Conservation (phyloP, 192 early-diverging fungal genomes). For the Podila epicladia region DNA sequence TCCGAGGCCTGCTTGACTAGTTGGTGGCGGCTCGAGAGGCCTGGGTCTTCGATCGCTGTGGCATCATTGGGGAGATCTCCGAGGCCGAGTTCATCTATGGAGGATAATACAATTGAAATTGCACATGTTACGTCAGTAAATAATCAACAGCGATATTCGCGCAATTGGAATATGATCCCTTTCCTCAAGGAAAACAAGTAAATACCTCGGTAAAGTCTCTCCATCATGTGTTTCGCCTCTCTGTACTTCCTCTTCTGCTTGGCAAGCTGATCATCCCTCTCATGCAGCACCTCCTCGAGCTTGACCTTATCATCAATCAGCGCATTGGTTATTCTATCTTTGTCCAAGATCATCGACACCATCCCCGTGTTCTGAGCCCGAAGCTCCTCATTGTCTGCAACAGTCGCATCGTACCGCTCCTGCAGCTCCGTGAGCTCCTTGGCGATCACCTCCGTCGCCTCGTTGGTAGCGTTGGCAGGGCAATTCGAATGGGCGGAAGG, state of each 20-base stretch:
- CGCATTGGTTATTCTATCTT: background rate
- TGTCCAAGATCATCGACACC: background rate
- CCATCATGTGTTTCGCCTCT: background rate
- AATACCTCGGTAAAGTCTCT: conserved; percentile 27
- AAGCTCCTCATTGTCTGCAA: background rate
- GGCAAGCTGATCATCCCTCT: background rate
- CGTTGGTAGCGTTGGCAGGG: background rate
- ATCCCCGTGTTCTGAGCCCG: background rate
- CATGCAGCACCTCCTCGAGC: background rate
- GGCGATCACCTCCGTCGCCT: background rate
- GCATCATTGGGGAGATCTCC: conserved; percentile 1
- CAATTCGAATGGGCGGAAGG: background rate
- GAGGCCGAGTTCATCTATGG: conserved; percentile 25
- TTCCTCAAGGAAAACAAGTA: background rate
- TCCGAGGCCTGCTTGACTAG: conserved; percentile 21
- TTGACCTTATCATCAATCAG: background rate
- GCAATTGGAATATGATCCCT: too few relatives aligned
- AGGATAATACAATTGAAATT: background rate
- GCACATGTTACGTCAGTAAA: background rate
- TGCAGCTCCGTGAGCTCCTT: conserved; percentile 9
- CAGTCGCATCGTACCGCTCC: background rate
- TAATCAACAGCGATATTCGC: too few relatives aligned
- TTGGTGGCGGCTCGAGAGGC: background rate
- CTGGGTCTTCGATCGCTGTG: background rate
- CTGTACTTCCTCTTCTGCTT: conserved; percentile 5